Percentiles rank a stretch among this genome's conserved stretches.
Evolutionary conservation across 305 asterid genomes (phyloP).

Genomic region (Rubia balearica): DNA sequence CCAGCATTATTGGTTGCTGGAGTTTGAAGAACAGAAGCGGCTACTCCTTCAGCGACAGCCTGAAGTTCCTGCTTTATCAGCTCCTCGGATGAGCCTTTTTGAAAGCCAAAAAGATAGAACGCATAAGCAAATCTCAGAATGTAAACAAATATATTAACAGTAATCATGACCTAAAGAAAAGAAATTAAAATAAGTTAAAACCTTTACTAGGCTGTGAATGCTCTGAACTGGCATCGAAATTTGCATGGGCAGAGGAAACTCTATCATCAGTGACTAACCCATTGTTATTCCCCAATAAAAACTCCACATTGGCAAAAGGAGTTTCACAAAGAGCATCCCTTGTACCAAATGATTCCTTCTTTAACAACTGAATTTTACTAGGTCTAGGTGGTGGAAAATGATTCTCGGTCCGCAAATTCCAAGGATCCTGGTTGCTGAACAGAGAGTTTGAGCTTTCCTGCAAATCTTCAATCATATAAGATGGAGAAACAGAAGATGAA

Average conservation of each 20-base stretch:
- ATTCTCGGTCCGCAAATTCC: conserved; percentile 22
- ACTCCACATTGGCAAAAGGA: conserved; percentile 12
- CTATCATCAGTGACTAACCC: conserved; percentile 22
- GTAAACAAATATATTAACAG: neutral
- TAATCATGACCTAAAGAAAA: neutral
- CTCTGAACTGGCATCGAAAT: conserved; percentile 29
- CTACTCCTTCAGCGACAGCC: conserved; percentile 93
- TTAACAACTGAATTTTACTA: conserved; percentile 19
- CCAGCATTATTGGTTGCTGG: conserved; percentile 38
- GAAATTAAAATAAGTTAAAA: conserved; percentile 17
- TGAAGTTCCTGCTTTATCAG: conserved; percentile 81
- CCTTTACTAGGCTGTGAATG: conserved; percentile 50
- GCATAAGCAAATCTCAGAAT: conserved; percentile 5
- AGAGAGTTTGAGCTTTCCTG: conserved; percentile 25
- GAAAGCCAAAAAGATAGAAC: conserved; percentile 11
- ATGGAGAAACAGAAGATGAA: conserved; percentile 20
- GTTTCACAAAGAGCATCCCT: conserved; percentile 19
- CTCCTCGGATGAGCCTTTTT: conserved; percentile 70
- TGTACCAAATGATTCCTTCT: conserved; percentile 20
- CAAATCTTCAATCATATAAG: conserved; percentile 19
- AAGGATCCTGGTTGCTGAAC: conserved; percentile 35
- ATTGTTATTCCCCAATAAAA: conserved; percentile 17
- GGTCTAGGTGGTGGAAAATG: conserved; percentile 27
- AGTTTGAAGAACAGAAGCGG: conserved; percentile 80
- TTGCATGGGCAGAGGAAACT: conserved; percentile 35